Evolutionary conservation across 495 filamentous ascomycete species (phyloP), one percentile per base, ranked within the genome.

Genomic region (Podospora anserina): DNA sequence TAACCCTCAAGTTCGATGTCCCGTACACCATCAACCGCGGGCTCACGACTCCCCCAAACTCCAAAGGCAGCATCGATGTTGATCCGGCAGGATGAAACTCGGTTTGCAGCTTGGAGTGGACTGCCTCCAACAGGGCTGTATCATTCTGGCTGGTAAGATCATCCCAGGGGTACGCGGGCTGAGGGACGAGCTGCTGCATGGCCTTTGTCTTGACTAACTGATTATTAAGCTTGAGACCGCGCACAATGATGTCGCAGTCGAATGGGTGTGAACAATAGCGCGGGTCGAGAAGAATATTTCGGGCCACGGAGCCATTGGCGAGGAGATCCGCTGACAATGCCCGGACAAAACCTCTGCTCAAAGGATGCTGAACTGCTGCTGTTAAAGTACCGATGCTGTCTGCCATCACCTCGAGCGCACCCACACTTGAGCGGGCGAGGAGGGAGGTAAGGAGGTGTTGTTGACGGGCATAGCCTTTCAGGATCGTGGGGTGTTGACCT

Each of bases 21-120:
- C 85, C 84, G 65, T 84, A 80, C 13, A 87, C 84, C 61, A 73
- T 75, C 68, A 86, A 73, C 23, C 78, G 72, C 2, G 73, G 65
- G 70, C 83, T 80, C 2, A 88, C 81, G 7, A 87, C 85, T 0
- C 82, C 84, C 0, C 77, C 77, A 13, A 72, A 61, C 0, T 74
- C 65, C 4, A 68, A 53, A 34, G 77, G 77, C 73, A 86, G 74
- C 83, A 84, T 85, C 16, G 78, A 75, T 55, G 78, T 76, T 4
- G 83, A 84, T 27, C 82, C 81, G 15, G 63, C 66, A 19, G 71
- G 67, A 62, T 79, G 76, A 20, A 71, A 72, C 63, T 77, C 65
- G 55, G 74, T 77, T 27, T 53, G 64, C 30, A 72, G 16, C 3
- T 56, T 32, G 18, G 4, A 19, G 11, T 66, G 75, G 32, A 78